Conservation (phyloP, 768 basidiomycete genomes). For the Tephrocybe sp. region DNA sequence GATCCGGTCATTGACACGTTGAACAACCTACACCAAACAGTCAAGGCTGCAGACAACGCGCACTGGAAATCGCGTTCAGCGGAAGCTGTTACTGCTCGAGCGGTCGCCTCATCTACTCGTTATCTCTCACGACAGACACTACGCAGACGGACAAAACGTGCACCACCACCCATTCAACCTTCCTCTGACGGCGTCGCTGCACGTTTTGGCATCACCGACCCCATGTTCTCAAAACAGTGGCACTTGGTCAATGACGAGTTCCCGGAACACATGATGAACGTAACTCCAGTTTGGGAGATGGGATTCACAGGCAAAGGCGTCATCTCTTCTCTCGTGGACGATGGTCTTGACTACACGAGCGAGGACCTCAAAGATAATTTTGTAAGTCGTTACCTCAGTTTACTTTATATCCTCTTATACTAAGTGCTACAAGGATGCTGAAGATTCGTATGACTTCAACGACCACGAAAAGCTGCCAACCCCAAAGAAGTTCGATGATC, state of each 20-base stretch:
- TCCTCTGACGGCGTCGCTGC: slow-evolving; percentile 16
- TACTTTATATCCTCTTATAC: not conserved
- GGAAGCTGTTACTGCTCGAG: slow-evolving; percentile 35
- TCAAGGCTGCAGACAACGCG: slow-evolving; percentile 22
- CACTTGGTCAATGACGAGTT: slow-evolving; percentile 73
- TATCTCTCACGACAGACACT: slow-evolving; percentile 63
- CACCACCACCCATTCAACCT: slow-evolving; percentile 61
- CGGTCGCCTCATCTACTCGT: slow-evolving; percentile 55
- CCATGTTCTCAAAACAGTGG: slow-evolving; percentile 78
- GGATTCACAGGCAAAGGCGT: slow-evolving; percentile 88
- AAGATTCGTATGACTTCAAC: slow-evolving; percentile 94
- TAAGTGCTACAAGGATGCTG: slow-evolving; percentile 61
- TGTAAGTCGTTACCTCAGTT: slow-evolving; percentile 50
- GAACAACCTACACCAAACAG: slow-evolving; percentile 39
- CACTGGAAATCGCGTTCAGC: slow-evolving; percentile 35
- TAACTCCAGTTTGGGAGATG: slow-evolving; percentile 89
- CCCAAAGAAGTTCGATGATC: slow-evolving; percentile 87
- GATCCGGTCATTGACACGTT: slow-evolving; percentile 54
- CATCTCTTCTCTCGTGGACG: slow-evolving; percentile 88
- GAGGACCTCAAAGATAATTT: slow-evolving; percentile 90
- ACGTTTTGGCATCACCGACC: slow-evolving; percentile 60
- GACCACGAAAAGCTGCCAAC: slow-evolving; percentile 87
- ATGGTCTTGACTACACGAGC: slow-evolving; percentile 89
- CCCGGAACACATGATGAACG: slow-evolving; percentile 87
- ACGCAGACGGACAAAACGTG: slow-evolving; percentile 71